Conservation (phyloP, 1,284 basidiomycete genomes). For the Rhodotorula glutinis region DNA sequence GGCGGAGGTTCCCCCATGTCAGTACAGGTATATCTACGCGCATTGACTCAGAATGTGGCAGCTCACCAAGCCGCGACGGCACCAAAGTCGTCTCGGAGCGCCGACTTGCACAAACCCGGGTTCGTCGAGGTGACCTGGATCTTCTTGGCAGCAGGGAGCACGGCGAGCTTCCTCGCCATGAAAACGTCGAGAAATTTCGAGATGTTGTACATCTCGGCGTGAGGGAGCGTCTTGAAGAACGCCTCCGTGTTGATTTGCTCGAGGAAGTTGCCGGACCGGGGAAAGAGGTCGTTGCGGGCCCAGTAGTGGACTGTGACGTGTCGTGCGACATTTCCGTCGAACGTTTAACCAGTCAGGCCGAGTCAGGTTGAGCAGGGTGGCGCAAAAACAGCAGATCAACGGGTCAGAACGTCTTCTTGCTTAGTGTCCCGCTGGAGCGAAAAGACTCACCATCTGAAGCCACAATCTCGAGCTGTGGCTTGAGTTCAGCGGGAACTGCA, state of each 20-base stretch:
- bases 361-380: no score
- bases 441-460: constrained; percentile 20
- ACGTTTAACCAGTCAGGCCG: no score
- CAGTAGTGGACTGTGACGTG: constrained; percentile 31
- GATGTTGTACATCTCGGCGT: constrained; percentile 29
- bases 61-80: not conserved
- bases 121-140: constrained; percentile 38
- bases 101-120: constrained; percentile 39
- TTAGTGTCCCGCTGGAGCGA: no score
- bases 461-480: constrained; percentile 34
- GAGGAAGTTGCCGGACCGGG: not conserved
- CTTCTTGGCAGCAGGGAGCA: constrained; percentile 1
- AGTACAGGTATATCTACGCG: no score
- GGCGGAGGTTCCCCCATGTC: no score
- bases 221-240: constrained; percentile 12
- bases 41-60: no score
- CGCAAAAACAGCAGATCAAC: no score
- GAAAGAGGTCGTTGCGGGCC: not conserved
- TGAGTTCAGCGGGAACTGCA: constrained; percentile 9
- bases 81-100: constrained; percentile 16
- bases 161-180: constrained; percentile 29
- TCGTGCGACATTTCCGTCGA: no score
- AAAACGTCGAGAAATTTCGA: constrained; percentile 35
- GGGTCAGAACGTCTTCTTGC: no score
- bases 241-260: not conserved